Conservation (phyloP, 1,139 yeast species). For the Pichia sp. region DNA sequence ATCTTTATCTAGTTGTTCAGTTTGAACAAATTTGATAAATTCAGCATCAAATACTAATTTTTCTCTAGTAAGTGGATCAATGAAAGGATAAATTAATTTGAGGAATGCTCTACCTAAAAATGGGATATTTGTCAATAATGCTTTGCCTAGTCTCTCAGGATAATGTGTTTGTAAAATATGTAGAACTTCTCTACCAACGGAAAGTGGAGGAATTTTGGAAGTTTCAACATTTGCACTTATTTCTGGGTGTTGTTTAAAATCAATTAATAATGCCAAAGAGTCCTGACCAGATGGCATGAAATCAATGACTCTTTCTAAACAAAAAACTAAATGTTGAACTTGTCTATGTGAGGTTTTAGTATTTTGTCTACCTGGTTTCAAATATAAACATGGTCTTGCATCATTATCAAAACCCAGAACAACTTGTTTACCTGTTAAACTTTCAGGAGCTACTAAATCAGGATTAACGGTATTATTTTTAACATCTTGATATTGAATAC, state of each 20-base stretch:
- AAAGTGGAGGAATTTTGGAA: conserved; percentile 75
- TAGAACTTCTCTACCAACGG: conserved; percentile 74
- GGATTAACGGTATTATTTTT: conserved; percentile 39
- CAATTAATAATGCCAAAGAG: conserved; percentile 80
- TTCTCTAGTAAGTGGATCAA: conserved; percentile 90
- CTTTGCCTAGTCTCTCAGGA: conserved; percentile 91
- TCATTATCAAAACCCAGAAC: conserved; percentile 85
- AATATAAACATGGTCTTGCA: conserved; percentile 81
- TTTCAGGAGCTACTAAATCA: conserved; percentile 61
- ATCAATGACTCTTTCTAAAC: conserved; percentile 85
- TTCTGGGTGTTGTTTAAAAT: conserved; percentile 66
- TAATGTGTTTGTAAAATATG: conserved; percentile 90
- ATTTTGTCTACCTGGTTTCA: conserved; percentile 90
- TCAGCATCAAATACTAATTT: conserved; percentile 89
- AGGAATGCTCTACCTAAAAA: conserved; percentile 88
- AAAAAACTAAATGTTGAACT: conserved; percentile 86
- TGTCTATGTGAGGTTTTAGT: conserved; percentile 82
- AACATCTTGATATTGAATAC: conserved; percentile 40
- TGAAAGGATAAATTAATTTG: conserved; percentile 85
- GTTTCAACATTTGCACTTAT: conserved; percentile 41
- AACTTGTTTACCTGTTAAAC: conserved; percentile 83
- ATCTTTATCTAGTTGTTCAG: conserved; percentile 71
- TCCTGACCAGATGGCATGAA: conserved; percentile 97
- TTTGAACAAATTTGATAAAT: conserved; percentile 73
- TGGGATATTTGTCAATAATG: conserved; percentile 85